phyloP scores from a whole-genome alignment of 2,329 filamentous ascomycete species.

The Trichophaea hybrida region DNA sequence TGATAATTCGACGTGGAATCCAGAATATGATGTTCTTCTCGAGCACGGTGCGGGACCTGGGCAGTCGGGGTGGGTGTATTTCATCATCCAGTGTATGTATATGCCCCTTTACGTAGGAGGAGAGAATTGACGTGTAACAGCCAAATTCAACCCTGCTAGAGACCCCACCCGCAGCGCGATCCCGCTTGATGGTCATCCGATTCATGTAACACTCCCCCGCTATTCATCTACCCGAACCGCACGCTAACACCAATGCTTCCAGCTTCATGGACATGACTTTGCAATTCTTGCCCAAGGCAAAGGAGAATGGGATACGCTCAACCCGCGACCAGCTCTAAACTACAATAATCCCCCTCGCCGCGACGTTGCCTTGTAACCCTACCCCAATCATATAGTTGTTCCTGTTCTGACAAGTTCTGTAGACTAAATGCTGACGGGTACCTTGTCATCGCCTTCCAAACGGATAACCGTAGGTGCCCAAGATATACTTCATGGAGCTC shows the following conservation, averaged over 20 bases:
- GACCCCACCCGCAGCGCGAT: no score
- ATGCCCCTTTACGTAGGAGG: no score
- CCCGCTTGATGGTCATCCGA: not conserved
- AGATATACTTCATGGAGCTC: no score
- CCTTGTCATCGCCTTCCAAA: conserved; percentile 40
- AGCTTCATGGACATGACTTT: conserved; percentile 41
- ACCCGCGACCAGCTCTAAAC: conserved; percentile 16
- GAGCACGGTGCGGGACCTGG: no score
- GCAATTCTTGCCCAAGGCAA: conserved; percentile 36
- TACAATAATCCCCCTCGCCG: conserved; percentile 32
- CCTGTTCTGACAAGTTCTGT: no score
- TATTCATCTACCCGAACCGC: no score
- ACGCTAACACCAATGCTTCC: conserved; percentile 29
- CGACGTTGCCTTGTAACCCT: conserved; percentile 29
- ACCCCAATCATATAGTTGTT: no score
- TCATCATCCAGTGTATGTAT: conserved; percentile 26
- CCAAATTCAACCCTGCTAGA: no score
- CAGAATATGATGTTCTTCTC: not conserved
- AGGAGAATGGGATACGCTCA: conserved; percentile 32
- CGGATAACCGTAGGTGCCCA: conserved; percentile 41
- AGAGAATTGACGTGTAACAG: no score
- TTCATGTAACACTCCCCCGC: not conserved
- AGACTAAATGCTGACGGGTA: conserved; percentile 32
- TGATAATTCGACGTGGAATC: conserved; percentile 9
- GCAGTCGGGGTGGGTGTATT: conserved; percentile 29